phyloP scores from a whole-genome alignment of 345 rosid species.

The Camelina laxa region DNA sequence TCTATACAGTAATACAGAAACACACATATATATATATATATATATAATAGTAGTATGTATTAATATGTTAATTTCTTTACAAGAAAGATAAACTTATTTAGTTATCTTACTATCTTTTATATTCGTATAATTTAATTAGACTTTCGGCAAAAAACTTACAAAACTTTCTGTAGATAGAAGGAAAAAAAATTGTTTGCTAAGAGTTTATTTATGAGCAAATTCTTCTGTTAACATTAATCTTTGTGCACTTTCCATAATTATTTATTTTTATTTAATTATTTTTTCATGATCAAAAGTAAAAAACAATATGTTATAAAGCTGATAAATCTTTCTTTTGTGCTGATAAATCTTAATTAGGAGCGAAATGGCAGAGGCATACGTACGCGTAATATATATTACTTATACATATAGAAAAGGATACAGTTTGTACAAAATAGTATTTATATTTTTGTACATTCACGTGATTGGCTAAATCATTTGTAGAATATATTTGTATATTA shows the following conservation, averaged over 20 bases:
- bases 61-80: too few species aligned
- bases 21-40: background rate
- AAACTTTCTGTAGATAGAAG: too few species aligned
- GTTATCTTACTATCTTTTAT: background rate
- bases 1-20: background rate
- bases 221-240: background rate
- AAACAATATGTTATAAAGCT: conserved; percentile 6
- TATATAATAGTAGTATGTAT: too few species aligned
- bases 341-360: too few species aligned
- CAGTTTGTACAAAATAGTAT: conserved; percentile 21
- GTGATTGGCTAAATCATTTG: conserved; percentile 32
- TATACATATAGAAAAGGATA: background rate
- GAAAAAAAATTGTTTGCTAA: too few species aligned
- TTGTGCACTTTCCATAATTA: too few species aligned
- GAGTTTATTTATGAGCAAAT: background rate
- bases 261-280: background rate
- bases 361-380: background rate
- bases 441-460: conserved; percentile 34
- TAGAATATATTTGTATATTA: too few species aligned
- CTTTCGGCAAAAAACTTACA: too few species aligned
- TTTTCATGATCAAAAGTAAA: too few species aligned
- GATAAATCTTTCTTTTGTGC: too few species aligned
- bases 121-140: background rate
- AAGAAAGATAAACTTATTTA: too few species aligned
- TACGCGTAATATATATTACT: background rate